phyloP scores from a whole-genome alignment of 1,284 basidiomycete species.

The Austropuccinia psidii region DNA sequence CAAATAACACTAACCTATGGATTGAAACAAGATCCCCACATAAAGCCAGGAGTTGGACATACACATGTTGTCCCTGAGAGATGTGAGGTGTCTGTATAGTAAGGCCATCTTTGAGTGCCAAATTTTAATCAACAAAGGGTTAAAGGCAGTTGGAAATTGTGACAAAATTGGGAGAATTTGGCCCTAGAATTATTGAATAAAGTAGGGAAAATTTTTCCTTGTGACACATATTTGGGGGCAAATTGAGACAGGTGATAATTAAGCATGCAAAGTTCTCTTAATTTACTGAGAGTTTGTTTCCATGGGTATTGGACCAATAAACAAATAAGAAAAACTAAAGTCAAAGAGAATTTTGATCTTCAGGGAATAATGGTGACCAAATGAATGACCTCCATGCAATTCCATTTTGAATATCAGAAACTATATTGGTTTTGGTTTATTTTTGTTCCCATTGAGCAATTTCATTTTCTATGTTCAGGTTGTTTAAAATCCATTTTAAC shows the following conservation, averaged over 20 bases:
- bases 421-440: not conserved
- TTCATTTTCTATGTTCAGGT: not conserved
- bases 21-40: slow-evolving; percentile 9
- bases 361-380: not conserved
- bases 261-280: not conserved
- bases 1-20: slow-evolving; percentile 10
- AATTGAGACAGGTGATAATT: not conserved
- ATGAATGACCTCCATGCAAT: not conserved
- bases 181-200: not conserved
- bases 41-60: not conserved
- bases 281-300: not conserved
- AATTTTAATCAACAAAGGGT: not conserved
- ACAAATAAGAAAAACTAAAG: slow-evolving; percentile 7
- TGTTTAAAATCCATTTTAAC: not conserved
- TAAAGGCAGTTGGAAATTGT: not conserved
- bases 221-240: not conserved
- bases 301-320: slow-evolving; percentile 11
- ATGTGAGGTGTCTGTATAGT: not conserved
- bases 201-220: not conserved
- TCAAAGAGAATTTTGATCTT: not conserved
- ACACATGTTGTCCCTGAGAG: not conserved
- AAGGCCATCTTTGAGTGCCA: not conserved
- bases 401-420: slow-evolving; percentile 15
- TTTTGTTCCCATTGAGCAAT: not conserved
- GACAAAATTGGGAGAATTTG: not conserved